A percentile compares a stretch with the other conserved stretches of the same genome.
Evolutionary conservation across 768 basidiomycete genomes (phyloP).

Genomic region (Filobasidium floriforme): DNA sequence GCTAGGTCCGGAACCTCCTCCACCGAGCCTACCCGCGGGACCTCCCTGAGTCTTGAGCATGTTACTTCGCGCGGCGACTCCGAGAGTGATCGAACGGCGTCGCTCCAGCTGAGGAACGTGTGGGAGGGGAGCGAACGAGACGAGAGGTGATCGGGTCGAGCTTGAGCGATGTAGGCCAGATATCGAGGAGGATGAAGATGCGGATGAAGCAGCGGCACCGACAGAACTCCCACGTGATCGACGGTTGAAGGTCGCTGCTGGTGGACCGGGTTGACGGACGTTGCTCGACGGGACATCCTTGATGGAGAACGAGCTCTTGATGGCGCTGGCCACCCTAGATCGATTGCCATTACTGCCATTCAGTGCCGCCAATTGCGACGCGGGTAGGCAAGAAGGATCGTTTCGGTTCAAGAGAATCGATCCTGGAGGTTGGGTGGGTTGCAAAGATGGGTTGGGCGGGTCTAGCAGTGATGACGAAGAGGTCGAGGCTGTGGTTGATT

Average conservation of each 20-base stretch:
- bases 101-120: slow-evolving; percentile 33
- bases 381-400: slow-evolving; percentile 15
- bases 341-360: neutral
- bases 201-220: slow-evolving; percentile 9
- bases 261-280: slow-evolving; percentile 11
- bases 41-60: slow-evolving; percentile 30
- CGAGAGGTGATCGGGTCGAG: slow-evolving; percentile 13
- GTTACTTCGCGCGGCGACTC: slow-evolving; percentile 36
- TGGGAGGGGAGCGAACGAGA: slow-evolving; percentile 38
- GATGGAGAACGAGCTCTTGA: slow-evolving; percentile 5
- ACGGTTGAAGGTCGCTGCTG: slow-evolving; percentile 18
- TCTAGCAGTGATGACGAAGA: slow-evolving; percentile 20
- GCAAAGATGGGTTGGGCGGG: slow-evolving; percentile 32
- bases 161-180: slow-evolving; percentile 9
- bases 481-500: neutral
- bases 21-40: slow-evolving; percentile 15
- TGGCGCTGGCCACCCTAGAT: slow-evolving; percentile 4
- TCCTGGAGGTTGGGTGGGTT: slow-evolving; percentile 21
- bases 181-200: neutral
- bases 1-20: neutral
- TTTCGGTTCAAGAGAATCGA: slow-evolving; percentile 32
- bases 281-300: slow-evolving; percentile 12
- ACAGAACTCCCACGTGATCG: slow-evolving; percentile 15
- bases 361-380: neutral
- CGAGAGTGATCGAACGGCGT: slow-evolving; percentile 36